phyloP scores from a whole-genome alignment of 495 filamentous ascomycete genomes.

The Cercophora newfieldiana region DNA sequence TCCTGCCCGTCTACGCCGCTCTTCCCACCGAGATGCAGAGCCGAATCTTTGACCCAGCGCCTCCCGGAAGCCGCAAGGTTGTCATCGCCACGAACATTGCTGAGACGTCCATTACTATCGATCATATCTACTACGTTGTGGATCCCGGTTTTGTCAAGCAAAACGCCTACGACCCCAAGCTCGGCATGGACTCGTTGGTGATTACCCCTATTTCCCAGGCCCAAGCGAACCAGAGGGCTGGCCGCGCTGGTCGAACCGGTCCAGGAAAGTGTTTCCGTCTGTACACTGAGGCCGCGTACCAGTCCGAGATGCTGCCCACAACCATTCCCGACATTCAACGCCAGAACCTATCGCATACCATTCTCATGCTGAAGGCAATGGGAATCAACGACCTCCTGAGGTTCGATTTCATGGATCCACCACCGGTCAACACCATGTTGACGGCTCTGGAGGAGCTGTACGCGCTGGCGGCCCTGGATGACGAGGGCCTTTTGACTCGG shows the following conservation, averaged over 20 bases:
- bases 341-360: constrained; percentile 90
- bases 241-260: constrained; percentile 89
- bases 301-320: constrained; percentile 95
- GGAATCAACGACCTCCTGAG: constrained; percentile 96
- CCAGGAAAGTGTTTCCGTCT: constrained; percentile 95
- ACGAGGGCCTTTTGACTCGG: constrained; percentile 92
- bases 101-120: constrained; percentile 96
- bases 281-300: constrained; percentile 94
- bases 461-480: constrained; percentile 86
- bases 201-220: constrained; percentile 96
- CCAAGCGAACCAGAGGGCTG: constrained; percentile 91
- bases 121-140: constrained; percentile 95
- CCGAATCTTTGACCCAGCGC: constrained; percentile 90
- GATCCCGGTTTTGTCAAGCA: constrained; percentile 98
- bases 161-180: constrained; percentile 93
- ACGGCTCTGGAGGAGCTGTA: constrained; percentile 95
- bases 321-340: constrained; percentile 96
- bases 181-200: constrained; percentile 95
- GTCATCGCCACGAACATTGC: constrained; percentile 99
- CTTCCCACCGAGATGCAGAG: constrained; percentile 93
- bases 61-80: constrained; percentile 85
- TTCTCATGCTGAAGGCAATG: constrained; percentile 99
- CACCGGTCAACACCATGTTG: constrained; percentile 96
- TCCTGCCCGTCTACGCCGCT: constrained; percentile 92
- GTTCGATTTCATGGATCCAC: constrained; percentile 98